These are phyloP conservation scores for Blastocystis sp. DNA, from an alignment of 352 stramenopile genomes.

Conservation along the genomic window DNA sequence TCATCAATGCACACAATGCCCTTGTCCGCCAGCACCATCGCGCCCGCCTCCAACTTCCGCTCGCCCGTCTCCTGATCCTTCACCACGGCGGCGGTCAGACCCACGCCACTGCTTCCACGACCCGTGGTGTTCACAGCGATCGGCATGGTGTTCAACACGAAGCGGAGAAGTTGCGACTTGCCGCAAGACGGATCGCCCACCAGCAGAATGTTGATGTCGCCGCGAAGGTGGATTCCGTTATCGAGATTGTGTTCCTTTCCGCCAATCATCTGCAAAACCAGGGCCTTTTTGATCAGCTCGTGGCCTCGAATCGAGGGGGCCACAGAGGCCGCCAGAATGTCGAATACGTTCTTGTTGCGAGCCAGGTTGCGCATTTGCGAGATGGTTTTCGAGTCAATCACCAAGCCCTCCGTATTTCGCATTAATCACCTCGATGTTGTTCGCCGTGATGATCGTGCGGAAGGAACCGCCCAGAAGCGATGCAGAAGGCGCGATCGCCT, in stretches of 20 bases:
- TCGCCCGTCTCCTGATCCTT: slow-evolving; percentile 89
- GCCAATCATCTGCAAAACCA: slow-evolving; percentile 82
- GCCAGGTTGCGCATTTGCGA: slow-evolving; percentile 86
- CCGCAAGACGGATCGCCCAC: slow-evolving; percentile 96
- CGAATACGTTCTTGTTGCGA: slow-evolving; percentile 77
- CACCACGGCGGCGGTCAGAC: slow-evolving; percentile 96
- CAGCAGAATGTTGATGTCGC: slow-evolving; percentile 95
- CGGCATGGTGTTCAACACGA: slow-evolving; percentile 89
- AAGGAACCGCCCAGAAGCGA: slow-evolving; percentile 83
- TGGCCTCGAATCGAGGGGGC: slow-evolving; percentile 97
- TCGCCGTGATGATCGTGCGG: slow-evolving; percentile 89
- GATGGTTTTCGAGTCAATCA: slow-evolving; percentile 85
- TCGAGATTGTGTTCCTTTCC: slow-evolving; percentile 91
- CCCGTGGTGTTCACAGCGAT: slow-evolving; percentile 85
- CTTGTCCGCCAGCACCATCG: slow-evolving; percentile 97
- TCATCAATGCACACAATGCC: slow-evolving; percentile 78
- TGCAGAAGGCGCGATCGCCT: slow-evolving; percentile 70
- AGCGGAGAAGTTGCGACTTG: slow-evolving; percentile 95
- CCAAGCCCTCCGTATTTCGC: slow-evolving; percentile 87
- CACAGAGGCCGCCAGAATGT: slow-evolving; percentile 88
- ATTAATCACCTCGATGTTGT: slow-evolving; percentile 89
- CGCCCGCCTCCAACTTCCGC: slow-evolving; percentile 89
- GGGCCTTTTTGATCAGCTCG: slow-evolving; percentile 91
- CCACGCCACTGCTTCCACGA: slow-evolving; percentile 85
- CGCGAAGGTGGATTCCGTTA: slow-evolving; percentile 97